Conservation (phyloP, 768 basidiomycete species). For the Stropharia rugosoannulata region DNA sequence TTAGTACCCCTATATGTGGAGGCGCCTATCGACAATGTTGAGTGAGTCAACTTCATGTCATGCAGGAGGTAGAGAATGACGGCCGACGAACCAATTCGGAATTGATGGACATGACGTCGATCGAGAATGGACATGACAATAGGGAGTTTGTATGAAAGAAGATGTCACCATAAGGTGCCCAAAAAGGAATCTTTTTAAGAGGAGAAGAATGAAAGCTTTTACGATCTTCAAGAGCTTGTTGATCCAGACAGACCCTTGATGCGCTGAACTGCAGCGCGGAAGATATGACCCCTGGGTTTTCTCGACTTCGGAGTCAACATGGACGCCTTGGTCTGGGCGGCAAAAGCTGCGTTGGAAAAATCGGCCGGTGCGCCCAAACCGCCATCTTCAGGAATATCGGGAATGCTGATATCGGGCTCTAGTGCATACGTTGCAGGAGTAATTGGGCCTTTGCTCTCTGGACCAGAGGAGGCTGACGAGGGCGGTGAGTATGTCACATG, state of each 20-base stretch:
- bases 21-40: neutral
- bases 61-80: neutral
- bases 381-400: conserved; percentile 39
- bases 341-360: conserved; percentile 2
- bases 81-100: conserved; percentile 2
- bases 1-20: neutral
- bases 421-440: conserved; percentile 45
- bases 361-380: conserved; percentile 28
- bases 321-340: neutral
- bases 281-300: conserved; percentile 28
- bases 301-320: conserved; percentile 18
- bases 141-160: neutral
- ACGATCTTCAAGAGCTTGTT: conserved; percentile 19
- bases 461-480: conserved; percentile 25
- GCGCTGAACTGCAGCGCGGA: conserved; percentile 38
- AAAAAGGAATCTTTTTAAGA: neutral
- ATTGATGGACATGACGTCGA: neutral
- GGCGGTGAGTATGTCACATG: conserved; percentile 13
- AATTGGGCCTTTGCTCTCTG: conserved; percentile 45
- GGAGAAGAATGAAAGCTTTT: neutral
- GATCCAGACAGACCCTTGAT: conserved; percentile 32
- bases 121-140: neutral
- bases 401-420: conserved; percentile 41
- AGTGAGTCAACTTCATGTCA: neutral
- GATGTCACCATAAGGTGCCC: neutral